phyloP scores from a whole-genome alignment of 2,329 filamentous ascomycete species.

The Juglanconis oblonga region DNA sequence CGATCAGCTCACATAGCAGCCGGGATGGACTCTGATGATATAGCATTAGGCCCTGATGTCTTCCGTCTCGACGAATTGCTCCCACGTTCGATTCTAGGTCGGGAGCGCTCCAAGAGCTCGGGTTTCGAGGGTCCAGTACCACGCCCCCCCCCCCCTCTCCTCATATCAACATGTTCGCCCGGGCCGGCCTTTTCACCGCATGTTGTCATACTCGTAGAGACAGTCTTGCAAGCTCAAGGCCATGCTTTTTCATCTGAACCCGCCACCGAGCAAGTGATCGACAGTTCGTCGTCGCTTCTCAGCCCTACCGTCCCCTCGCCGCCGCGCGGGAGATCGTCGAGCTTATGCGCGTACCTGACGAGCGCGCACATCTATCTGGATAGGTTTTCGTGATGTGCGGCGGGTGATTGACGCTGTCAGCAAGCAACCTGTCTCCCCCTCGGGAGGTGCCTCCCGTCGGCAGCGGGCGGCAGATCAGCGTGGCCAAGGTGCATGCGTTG shows the following conservation, averaged over 20 bases:
- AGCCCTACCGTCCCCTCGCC: background rate
- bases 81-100: too few species aligned
- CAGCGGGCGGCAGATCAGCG: background rate
- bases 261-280: background rate
- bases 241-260: background rate
- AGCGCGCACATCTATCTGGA: background rate
- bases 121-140: too few species aligned
- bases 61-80: too few species aligned
- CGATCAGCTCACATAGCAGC: too few species aligned
- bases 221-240: too few species aligned
- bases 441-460: background rate
- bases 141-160: too few species aligned
- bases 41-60: too few species aligned
- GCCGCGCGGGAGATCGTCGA: slow-evolving; percentile 4
- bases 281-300: background rate
- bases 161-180: too few species aligned
- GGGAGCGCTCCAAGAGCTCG: too few species aligned
- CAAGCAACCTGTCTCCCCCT: too few species aligned
- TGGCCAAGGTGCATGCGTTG: background rate
- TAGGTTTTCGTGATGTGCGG: background rate
- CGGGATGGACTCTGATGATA: too few species aligned
- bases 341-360: slow-evolving; percentile 1
- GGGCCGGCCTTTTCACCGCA: background rate
- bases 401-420: background rate
- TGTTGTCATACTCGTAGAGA: background rate